Evolutionary conservation across 1,284 basidiomycete species (phyloP).

Genomic region (Marasmius oreades): DNA sequence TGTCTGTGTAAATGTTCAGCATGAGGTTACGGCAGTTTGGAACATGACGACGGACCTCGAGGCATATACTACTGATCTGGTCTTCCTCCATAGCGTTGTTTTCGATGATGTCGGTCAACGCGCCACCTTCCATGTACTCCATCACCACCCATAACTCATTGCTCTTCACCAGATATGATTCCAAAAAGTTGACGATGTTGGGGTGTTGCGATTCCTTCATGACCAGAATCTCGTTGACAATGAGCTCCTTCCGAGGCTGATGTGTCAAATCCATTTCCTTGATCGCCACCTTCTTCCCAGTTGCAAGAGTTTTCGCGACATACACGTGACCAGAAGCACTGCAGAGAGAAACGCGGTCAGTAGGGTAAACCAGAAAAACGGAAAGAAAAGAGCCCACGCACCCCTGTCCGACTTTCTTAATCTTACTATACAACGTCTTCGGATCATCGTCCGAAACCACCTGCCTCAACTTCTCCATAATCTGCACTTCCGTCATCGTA

Average conservation of each 20-base stretch:
- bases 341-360: slow-evolving; percentile 8
- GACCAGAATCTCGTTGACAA: slow-evolving; percentile 97
- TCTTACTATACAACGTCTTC: slow-evolving; percentile 90
- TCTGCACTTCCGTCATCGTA: slow-evolving; percentile 95
- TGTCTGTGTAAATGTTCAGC: slow-evolving; percentile 58
- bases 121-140: slow-evolving; percentile 99
- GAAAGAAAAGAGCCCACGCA: slow-evolving; percentile 38
- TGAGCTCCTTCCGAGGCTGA: slow-evolving; percentile 96
- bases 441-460: slow-evolving; percentile 90
- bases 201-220: slow-evolving; percentile 99
- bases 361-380: neutral
- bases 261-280: slow-evolving; percentile 99
- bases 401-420: slow-evolving; percentile 99
- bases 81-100: slow-evolving; percentile 96
- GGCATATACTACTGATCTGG: slow-evolving; percentile 91
- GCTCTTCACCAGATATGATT: slow-evolving; percentile 87
- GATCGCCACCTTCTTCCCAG: slow-evolving; percentile 92
- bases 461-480: slow-evolving; percentile 94
- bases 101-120: slow-evolving; percentile 96
- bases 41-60: slow-evolving; percentile 66
- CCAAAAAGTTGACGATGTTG: slow-evolving; percentile 98
- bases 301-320: slow-evolving; percentile 89
- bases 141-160: slow-evolving; percentile 99
- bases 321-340: slow-evolving; percentile 99
- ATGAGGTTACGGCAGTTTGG: neutral